Percentiles rank a stretch among this genome's conserved stretches.
phyloP scores from a whole-genome alignment of 1,284 basidiomycete genomes.

The Cystobasidium pallidum region DNA sequence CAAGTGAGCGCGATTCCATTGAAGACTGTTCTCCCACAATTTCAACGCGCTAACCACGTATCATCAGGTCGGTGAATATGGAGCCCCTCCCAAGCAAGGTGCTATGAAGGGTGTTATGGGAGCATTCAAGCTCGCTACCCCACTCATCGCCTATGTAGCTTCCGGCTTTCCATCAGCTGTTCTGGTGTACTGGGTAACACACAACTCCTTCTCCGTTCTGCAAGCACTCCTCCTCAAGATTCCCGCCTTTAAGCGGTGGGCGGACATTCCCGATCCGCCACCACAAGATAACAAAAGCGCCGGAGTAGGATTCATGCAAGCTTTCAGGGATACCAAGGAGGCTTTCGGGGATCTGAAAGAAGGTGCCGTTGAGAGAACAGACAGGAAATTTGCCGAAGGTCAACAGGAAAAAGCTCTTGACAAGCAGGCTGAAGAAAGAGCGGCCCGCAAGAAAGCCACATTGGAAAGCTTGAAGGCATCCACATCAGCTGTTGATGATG shows the following conservation, averaged over 20 bases:
- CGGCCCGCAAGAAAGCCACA: slow-evolving; percentile 26
- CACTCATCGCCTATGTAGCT: slow-evolving; percentile 68
- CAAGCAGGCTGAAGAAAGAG: slow-evolving; percentile 17
- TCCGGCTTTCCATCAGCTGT: slow-evolving; percentile 61
- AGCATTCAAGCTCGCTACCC: slow-evolving; percentile 66
- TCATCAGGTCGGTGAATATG: slow-evolving; percentile 65
- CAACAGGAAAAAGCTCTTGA: slow-evolving; percentile 16
- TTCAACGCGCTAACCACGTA: slow-evolving; percentile 32
- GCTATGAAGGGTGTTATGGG: slow-evolving; percentile 73
- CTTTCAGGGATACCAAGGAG: slow-evolving; percentile 38
- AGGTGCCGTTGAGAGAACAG: slow-evolving; percentile 19
- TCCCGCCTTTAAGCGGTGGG: slow-evolving; percentile 60
- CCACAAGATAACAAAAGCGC: not conserved
- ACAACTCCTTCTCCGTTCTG: slow-evolving; percentile 61
- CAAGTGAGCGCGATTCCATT: slow-evolving; percentile 61
- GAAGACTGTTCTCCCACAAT: not conserved
- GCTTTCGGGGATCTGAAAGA: slow-evolving; percentile 31
- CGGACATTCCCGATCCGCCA: slow-evolving; percentile 60
- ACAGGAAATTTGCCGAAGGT: slow-evolving; percentile 30
- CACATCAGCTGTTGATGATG: not conserved
- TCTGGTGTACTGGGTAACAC: slow-evolving; percentile 65
- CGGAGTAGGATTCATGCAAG: slow-evolving; percentile 38
- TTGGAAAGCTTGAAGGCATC: slow-evolving; percentile 21
- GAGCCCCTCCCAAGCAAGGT: slow-evolving; percentile 63
- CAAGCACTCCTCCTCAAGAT: slow-evolving; percentile 62